Evolutionary conservation across 2,329 filamentous ascomycete genomes (phyloP).

Genomic region (Keithomyces neogunnii): DNA sequence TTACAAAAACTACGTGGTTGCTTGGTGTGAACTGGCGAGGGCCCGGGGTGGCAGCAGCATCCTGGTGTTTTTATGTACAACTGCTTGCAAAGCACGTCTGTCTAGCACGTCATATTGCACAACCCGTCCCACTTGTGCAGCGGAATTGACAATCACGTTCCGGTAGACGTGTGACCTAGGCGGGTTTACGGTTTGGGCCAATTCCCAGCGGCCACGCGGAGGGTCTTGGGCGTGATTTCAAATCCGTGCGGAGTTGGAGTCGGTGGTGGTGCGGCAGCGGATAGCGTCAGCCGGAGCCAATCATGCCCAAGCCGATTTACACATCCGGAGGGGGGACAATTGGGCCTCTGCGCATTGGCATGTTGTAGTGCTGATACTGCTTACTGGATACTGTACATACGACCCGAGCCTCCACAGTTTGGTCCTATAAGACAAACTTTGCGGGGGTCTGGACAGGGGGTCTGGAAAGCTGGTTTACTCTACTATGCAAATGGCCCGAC

Average conservation of each 20-base stretch:
- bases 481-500: not conserved
- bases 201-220: not conserved
- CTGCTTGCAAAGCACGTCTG: not conserved
- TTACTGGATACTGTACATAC: too few relatives aligned
- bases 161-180: not conserved
- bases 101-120: not conserved
- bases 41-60: too few relatives aligned
- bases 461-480: not conserved
- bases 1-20: not conserved
- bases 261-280: not conserved
- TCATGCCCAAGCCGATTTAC: not conserved
- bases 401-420: too few relatives aligned
- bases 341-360: not conserved
- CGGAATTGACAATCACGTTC: not conserved
- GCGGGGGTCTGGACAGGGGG: too few relatives aligned
- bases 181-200: too few relatives aligned
- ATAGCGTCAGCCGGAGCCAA: conserved; percentile 16
- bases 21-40: too few relatives aligned
- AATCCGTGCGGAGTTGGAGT: not conserved
- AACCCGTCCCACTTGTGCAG: not conserved
- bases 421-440: too few relatives aligned
- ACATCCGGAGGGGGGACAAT: not conserved
- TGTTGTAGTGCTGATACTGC: too few relatives aligned
- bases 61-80: too few relatives aligned
- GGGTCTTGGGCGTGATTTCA: not conserved